phyloP scores from a whole-genome alignment of 1,284 basidiomycete genomes.

The Sanguinoderma infundibulare region DNA sequence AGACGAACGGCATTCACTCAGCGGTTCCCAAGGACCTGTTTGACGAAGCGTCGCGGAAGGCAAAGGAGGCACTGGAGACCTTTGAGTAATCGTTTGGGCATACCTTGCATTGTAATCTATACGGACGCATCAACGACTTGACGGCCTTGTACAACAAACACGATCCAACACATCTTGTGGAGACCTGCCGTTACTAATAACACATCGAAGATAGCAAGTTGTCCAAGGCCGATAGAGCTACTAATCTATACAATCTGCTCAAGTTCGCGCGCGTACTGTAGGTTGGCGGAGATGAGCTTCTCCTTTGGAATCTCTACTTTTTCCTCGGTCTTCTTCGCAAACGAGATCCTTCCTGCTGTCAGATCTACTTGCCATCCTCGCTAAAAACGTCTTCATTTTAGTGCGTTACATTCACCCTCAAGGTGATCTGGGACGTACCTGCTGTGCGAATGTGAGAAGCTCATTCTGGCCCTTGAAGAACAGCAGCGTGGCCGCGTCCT shows the following conservation, averaged over 20 bases:
- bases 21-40: slow-evolving; percentile 86
- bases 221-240: slow-evolving; percentile 10
- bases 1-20: slow-evolving; percentile 82
- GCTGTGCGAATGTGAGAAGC: slow-evolving; percentile 76
- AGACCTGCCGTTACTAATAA: slow-evolving; percentile 5
- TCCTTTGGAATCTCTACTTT: slow-evolving; percentile 82
- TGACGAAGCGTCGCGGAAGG: slow-evolving; percentile 87
- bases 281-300: slow-evolving; percentile 75
- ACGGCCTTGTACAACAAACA: slow-evolving; percentile 6
- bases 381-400: slow-evolving; percentile 40
- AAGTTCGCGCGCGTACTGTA: slow-evolving; percentile 82
- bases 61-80: slow-evolving; percentile 87
- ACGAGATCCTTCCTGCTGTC: slow-evolving; percentile 59
- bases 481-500: slow-evolving; percentile 86
- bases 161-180: background rate
- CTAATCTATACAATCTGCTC: slow-evolving; percentile 83
- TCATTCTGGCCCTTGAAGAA: slow-evolving; percentile 87
- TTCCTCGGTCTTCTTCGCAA: slow-evolving; percentile 75
- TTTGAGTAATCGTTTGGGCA: slow-evolving; percentile 67
- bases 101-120: slow-evolving; percentile 27
- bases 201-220: slow-evolving; percentile 20
- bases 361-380: slow-evolving; percentile 78
- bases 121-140: slow-evolving; percentile 19
- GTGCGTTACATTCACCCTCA: background rate
- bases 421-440: slow-evolving; percentile 47